A percentile compares a stretch with the other conserved stretches of the same genome.
Evolutionary conservation across 2,329 filamentous ascomycete species (phyloP).

Genomic region (Venturia pyrina): DNA sequence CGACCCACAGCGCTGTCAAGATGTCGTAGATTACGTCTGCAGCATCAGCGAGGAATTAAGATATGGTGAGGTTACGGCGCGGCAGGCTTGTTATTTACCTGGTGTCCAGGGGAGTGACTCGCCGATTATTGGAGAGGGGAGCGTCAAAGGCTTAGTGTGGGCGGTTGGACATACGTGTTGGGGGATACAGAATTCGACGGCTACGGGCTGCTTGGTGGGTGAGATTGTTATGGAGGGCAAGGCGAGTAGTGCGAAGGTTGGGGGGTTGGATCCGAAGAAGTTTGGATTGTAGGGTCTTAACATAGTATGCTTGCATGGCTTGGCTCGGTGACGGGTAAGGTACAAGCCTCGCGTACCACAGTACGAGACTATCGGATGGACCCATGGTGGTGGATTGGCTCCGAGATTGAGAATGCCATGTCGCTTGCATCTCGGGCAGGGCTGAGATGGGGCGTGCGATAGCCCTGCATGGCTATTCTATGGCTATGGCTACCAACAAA

Average conservation of each 20-base stretch:
- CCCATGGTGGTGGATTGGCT: too few species aligned
- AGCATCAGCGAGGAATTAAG: slow-evolving; percentile 42
- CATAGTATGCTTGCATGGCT: too few species aligned
- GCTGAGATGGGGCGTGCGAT: too few species aligned
- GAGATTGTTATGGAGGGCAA: slow-evolving; percentile 37
- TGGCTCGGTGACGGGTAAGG: too few species aligned
- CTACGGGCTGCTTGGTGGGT: slow-evolving; percentile 46
- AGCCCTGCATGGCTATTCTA: too few species aligned
- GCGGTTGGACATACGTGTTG: slow-evolving; percentile 93
- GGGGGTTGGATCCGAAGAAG: slow-evolving; percentile 31
- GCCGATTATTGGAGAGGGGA: slow-evolving; percentile 69
- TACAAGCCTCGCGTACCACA: too few species aligned
- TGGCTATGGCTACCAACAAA: too few species aligned
- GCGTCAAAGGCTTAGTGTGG: slow-evolving; percentile 63
- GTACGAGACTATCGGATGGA: too few species aligned
- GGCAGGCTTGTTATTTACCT: slow-evolving; percentile 90
- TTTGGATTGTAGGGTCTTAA: slow-evolving; percentile 10
- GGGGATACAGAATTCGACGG: slow-evolving; percentile 95
- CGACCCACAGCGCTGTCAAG: slow-evolving; percentile 69
- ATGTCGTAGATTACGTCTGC: slow-evolving; percentile 69
- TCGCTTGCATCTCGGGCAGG: too few species aligned
- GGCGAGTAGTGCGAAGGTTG: slow-evolving; percentile 32
- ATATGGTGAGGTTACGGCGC: slow-evolving; percentile 50
- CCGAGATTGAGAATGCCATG: too few species aligned
- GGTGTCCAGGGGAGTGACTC: slow-evolving; percentile 53